Evolutionary conservation across 352 stramenopile species (phyloP).

Genomic region (Pythium sukuiense): DNA sequence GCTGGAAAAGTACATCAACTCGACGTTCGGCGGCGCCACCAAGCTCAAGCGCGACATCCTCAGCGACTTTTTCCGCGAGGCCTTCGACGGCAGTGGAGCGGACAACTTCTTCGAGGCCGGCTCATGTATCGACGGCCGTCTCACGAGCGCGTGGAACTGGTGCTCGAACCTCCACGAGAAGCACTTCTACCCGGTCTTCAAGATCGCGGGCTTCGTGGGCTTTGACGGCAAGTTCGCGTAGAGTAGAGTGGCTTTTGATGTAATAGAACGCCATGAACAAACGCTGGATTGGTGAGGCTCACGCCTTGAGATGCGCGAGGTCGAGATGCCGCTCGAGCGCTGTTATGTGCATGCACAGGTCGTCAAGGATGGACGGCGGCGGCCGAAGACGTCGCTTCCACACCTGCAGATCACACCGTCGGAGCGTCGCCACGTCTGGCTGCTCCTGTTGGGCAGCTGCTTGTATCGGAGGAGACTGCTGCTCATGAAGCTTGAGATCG

Average conservation of each 20-base stretch:
- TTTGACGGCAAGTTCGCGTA: conserved; percentile 96
- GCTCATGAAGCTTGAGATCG: conserved; percentile 43
- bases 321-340: conserved; percentile 55
- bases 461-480: not conserved
- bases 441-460: not conserved
- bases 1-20: conserved; percentile 61
- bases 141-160: conserved; percentile 98
- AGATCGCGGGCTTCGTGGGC: conserved; percentile 94
- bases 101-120: conserved; percentile 96
- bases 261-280: not conserved
- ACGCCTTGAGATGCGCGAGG: conserved; percentile 54
- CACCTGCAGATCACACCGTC: conserved; percentile 63
- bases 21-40: conserved; percentile 84
- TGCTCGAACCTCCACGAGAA: conserved; percentile 94
- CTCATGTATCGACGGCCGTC: conserved; percentile 95
- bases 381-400: conserved; percentile 65
- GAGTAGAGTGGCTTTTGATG: not conserved
- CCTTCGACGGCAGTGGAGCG: conserved; percentile 94
- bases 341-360: conserved; percentile 69
- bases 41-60: conserved; percentile 91
- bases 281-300: conserved; percentile 8
- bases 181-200: conserved; percentile 95
- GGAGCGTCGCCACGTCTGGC: conserved; percentile 34
- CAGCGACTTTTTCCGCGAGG: conserved; percentile 95
- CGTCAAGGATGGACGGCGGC: conserved; percentile 43